Percentiles rank a stretch among this genome's conserved stretches.
Conservation (phyloP, 1,284 basidiomycete genomes). For the Marasmius sp. region DNA sequence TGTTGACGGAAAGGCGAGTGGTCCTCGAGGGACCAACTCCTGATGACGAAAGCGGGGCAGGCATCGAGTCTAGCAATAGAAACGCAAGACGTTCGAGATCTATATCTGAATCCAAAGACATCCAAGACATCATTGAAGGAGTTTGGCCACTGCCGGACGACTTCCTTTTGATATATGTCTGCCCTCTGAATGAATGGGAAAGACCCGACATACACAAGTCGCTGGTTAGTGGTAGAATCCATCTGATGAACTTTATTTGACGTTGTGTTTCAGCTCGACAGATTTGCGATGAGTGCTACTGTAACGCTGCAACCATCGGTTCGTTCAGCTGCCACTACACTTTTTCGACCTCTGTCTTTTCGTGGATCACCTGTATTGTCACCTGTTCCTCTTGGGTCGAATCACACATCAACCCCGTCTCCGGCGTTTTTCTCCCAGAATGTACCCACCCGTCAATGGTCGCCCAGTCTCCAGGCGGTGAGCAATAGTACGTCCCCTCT, state of each 20-base stretch:
- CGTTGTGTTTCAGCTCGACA: slow-evolving; percentile 56
- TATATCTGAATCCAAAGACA: slow-evolving; percentile 10
- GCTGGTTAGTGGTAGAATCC: slow-evolving; percentile 45
- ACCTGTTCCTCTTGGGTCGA: slow-evolving; percentile 22
- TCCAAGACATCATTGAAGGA: slow-evolving; percentile 33
- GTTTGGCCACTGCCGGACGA: slow-evolving; percentile 63
- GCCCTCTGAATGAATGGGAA: slow-evolving; percentile 58
- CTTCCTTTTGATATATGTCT: slow-evolving; percentile 74
- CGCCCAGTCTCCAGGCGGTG: slow-evolving; percentile 21
- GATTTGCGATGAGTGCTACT: slow-evolving; percentile 72
- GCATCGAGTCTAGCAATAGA: neutral
- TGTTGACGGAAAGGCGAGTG: slow-evolving; percentile 53
- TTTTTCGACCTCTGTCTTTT: slow-evolving; percentile 22
- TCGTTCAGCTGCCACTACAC: slow-evolving; percentile 36
- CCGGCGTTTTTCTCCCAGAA: slow-evolving; percentile 8
- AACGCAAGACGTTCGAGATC: slow-evolving; percentile 4
- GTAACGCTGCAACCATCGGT: slow-evolving; percentile 44
- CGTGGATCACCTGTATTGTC: slow-evolving; percentile 18
- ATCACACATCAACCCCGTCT: slow-evolving; percentile 8
- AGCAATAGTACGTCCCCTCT: slow-evolving; percentile 21
- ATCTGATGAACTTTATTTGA: slow-evolving; percentile 7
- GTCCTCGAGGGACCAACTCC: slow-evolving; percentile 39
- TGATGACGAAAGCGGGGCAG: slow-evolving; percentile 14
- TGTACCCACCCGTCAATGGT: slow-evolving; percentile 12
- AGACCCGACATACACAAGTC: slow-evolving; percentile 62